Evolutionary conservation across 139 green algal genomes (phyloP).

Genomic region (Ettlia oleoabundans): DNA sequence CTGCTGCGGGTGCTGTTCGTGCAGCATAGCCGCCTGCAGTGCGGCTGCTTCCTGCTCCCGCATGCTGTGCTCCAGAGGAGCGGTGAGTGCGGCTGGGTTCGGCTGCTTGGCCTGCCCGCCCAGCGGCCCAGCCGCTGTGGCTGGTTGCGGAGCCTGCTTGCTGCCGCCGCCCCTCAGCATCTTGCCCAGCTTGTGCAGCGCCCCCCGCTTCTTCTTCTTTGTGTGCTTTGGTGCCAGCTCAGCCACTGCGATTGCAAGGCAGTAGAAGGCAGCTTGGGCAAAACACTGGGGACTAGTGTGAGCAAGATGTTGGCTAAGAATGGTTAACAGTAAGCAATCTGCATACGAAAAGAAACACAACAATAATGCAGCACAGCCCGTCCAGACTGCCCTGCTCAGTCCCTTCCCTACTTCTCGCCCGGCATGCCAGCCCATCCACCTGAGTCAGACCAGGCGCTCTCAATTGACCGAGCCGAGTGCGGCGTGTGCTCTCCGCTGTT

Average conservation of each 20-base stretch:
- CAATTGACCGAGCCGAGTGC: not conserved
- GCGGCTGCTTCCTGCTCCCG: constrained; percentile 1
- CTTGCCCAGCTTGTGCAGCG: constrained; percentile 43
- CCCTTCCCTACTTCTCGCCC: not conserved
- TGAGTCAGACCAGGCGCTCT: constrained; percentile 24
- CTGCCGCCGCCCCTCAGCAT: constrained; percentile 29
- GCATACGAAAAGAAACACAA: no score
- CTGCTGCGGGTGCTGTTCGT: not conserved
- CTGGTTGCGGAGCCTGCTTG: not conserved
- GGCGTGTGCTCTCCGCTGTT: constrained; percentile 11
- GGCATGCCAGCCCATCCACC: not conserved
- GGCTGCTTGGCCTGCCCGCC: not conserved
- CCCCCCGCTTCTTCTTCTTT: constrained; percentile 27
- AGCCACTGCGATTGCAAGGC: constrained; percentile 17
- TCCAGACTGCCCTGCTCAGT: no score
- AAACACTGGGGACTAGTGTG: not conserved
- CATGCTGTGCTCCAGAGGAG: constrained; percentile 29
- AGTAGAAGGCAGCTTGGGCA: no score
- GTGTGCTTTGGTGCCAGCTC: constrained; percentile 13
- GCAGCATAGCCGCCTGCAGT: constrained; percentile 28
- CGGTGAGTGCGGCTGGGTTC: constrained; percentile 9
- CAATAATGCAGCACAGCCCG: no score
- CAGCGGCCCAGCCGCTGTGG: not conserved
- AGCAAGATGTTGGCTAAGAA: not conserved
- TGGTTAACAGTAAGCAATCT: no score